Evolutionary conservation across 1,284 basidiomycete genomes (phyloP).

Genomic region (Apiotrichum gamsii): DNA sequence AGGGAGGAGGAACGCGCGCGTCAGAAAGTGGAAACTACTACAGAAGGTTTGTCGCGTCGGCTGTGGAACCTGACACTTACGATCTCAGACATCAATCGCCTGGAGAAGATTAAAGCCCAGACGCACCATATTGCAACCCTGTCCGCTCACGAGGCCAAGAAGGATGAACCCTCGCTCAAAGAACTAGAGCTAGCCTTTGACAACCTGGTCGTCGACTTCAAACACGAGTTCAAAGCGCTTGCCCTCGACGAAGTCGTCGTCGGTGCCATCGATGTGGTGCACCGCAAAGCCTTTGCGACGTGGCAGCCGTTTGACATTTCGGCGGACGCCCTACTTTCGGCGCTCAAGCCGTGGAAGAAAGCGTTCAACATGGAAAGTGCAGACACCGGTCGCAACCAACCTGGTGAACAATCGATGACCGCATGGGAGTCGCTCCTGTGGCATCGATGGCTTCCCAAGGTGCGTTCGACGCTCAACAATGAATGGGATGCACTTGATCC

Average conservation of each 20-base stretch:
- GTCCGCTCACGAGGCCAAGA: slow-evolving; percentile 56
- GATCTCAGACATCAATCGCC: slow-evolving; percentile 66
- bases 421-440: slow-evolving; percentile 91
- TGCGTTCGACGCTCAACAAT: slow-evolving; percentile 88
- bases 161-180: slow-evolving; percentile 60
- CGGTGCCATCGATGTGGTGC: slow-evolving; percentile 72
- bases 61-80: slow-evolving; percentile 6
- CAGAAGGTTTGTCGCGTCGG: slow-evolving; percentile 19
- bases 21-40: slow-evolving; percentile 58
- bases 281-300: slow-evolving; percentile 24
- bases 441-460: slow-evolving; percentile 88
- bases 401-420: slow-evolving; percentile 60
- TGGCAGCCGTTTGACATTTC: slow-evolving; percentile 42
- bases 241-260: slow-evolving; percentile 85
- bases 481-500: slow-evolving; percentile 77
- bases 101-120: slow-evolving; percentile 68
- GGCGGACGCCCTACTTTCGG: slow-evolving; percentile 29
- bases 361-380: slow-evolving; percentile 31
- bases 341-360: slow-evolving; percentile 44
- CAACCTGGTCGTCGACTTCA: slow-evolving; percentile 63
- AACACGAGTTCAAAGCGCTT: slow-evolving; percentile 71
- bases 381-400: background rate
- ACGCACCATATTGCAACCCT: slow-evolving; percentile 62
- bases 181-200: slow-evolving; percentile 66
- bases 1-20: slow-evolving; percentile 61